A percentile compares a stretch with the other conserved stretches of the same genome.
Conservation (phyloP, 805 yeast genomes). For the Tetrapisispora nanseiensis region DNA sequence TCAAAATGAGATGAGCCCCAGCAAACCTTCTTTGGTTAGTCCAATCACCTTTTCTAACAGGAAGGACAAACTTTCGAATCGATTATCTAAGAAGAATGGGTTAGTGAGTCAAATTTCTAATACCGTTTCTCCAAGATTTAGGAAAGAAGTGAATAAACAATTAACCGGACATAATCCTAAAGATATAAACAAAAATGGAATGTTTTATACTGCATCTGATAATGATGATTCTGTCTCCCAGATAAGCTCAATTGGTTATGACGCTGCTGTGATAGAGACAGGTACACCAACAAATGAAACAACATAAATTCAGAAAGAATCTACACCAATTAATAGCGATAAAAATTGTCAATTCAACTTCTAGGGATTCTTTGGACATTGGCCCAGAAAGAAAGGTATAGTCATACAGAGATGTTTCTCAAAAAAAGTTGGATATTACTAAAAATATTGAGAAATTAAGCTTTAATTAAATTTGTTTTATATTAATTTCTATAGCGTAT, state of each 20-base stretch:
- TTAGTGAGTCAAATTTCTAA: background rate
- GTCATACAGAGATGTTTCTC: background rate
- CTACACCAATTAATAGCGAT: background rate
- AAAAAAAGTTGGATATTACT: too few relatives aligned
- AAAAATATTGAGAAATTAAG: too few relatives aligned
- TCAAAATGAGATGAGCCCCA: background rate
- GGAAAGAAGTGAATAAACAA: background rate
- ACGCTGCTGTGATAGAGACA: background rate
- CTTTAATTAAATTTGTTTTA: too few relatives aligned
- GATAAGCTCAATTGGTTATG: background rate
- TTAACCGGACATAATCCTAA: background rate
- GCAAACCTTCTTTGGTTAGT: background rate
- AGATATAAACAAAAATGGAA: slow-evolving; percentile 1
- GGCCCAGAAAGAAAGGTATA: background rate
- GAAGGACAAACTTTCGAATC: background rate
- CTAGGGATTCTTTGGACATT: background rate
- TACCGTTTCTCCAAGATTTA: slow-evolving; percentile 1
- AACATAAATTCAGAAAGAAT: background rate
- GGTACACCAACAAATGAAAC: background rate
- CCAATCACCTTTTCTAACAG: background rate
- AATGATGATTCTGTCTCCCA: slow-evolving; percentile 6
- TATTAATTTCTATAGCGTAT: background rate
- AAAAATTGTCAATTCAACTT: background rate
- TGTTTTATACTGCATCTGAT: slow-evolving; percentile 8
- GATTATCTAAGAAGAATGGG: background rate